Evolutionary conservation across 495 filamentous ascomycete genomes (phyloP).

Genomic region (Clavariopsis aquatica): DNA sequence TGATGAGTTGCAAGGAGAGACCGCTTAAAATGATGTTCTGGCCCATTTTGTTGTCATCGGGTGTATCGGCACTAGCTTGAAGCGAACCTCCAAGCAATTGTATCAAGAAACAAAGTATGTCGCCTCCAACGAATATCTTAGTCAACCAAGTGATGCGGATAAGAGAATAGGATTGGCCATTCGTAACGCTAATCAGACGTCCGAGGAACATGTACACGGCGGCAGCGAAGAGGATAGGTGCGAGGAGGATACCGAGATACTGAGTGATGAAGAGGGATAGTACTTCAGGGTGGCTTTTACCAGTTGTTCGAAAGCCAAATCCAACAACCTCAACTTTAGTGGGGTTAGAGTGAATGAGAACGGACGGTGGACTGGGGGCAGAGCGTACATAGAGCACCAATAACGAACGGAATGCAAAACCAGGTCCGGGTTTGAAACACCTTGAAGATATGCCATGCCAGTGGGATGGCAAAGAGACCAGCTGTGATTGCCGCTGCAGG

Average conservation of each 20-base stretch:
- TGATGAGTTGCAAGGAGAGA: conserved; percentile 32
- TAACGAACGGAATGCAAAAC: conserved; percentile 16
- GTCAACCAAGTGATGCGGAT: conserved; percentile 37
- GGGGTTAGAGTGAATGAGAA: neutral
- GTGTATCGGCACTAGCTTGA: neutral
- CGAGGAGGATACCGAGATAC: conserved; percentile 40
- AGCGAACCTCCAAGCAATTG: conserved; percentile 21
- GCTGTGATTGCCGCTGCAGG: neutral
- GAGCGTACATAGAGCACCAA: conserved; percentile 8
- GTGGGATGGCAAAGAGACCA: neutral
- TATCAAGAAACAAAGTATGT: conserved; percentile 36
- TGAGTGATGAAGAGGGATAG: conserved; percentile 40
- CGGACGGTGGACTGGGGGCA: neutral
- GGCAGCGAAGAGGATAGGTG: conserved; percentile 40
- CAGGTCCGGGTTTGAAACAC: conserved; percentile 2
- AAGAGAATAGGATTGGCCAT: conserved; percentile 26
- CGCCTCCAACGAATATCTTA: conserved; percentile 43
- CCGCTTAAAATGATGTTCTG: conserved; percentile 37
- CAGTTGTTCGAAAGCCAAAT: conserved; percentile 14
- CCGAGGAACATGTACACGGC: conserved; percentile 46
- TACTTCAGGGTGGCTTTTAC: neutral
- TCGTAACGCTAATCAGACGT: conserved; percentile 33
- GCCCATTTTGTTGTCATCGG: conserved; percentile 18
- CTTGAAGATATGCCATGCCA: neutral
- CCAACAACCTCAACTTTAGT: conserved; percentile 12